These are phyloP conservation scores for Monosporascus sp. DNA, from an alignment of 2,329 filamentous ascomycete species.

Conservation along the genomic window DNA sequence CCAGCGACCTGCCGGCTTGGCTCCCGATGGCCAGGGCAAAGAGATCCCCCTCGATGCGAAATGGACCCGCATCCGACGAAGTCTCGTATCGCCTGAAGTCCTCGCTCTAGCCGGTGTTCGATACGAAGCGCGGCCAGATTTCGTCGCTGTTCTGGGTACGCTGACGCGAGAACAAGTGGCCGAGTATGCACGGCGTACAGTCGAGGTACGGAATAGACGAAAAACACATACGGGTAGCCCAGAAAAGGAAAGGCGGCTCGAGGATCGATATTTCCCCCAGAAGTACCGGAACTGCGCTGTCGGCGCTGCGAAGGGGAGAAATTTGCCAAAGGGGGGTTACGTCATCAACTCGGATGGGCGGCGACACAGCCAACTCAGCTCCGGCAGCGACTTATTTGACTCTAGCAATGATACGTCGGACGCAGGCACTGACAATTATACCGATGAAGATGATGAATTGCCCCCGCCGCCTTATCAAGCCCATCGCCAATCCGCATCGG, in stretches of 20 bases:
- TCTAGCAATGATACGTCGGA: slow-evolving; percentile 17
- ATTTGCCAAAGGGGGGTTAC: slow-evolving; percentile 9
- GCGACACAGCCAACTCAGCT: slow-evolving; percentile 17
- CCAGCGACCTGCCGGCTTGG: slow-evolving; percentile 35
- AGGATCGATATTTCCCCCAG: slow-evolving; percentile 25
- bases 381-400: slow-evolving; percentile 23
- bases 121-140: slow-evolving; percentile 56
- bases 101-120: slow-evolving; percentile 50
- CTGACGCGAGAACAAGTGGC: slow-evolving; percentile 48
- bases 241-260: slow-evolving; percentile 12
- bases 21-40: slow-evolving; percentile 52
- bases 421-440: slow-evolving; percentile 1
- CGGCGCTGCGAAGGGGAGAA: slow-evolving; percentile 2
- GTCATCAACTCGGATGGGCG: slow-evolving; percentile 14
- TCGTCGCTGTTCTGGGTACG: slow-evolving; percentile 55
- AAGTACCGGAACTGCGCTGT: slow-evolving; percentile 29
- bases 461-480: slow-evolving; percentile 12
- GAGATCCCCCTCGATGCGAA: slow-evolving; percentile 53
- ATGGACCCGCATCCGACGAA: slow-evolving; percentile 55
- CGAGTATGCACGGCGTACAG: slow-evolving; percentile 45
- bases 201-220: slow-evolving; percentile 37
- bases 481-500: slow-evolving; percentile 7
- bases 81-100: slow-evolving; percentile 53
- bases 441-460: slow-evolving; percentile 1
- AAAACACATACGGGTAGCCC: slow-evolving; percentile 18